Percentiles rank a stretch among this genome's conserved stretches.
phyloP scores from a whole-genome alignment of 192 early-diverging fungal genomes.

The Entophlyctis luteolus region DNA sequence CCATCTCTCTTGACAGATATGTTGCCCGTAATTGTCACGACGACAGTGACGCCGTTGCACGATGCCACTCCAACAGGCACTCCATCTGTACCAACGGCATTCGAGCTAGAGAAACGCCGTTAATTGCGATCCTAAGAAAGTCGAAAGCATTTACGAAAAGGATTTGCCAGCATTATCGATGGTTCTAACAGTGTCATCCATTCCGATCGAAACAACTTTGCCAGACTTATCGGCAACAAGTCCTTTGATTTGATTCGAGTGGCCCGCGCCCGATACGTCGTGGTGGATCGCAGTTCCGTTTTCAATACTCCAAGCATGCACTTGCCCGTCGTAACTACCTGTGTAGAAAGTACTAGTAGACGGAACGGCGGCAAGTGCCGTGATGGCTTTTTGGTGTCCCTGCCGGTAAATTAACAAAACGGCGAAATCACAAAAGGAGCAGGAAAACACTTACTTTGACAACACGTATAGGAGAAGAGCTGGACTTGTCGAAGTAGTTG shows the following conservation, averaged over 20 bases:
- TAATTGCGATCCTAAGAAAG: neutral
- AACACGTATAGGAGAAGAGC: constrained; percentile 43
- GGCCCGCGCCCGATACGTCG: constrained; percentile 59
- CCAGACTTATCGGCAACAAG: constrained; percentile 42
- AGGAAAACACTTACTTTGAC: constrained; percentile 43
- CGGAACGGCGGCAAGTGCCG: constrained; percentile 58
- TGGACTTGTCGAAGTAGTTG: constrained; percentile 71
- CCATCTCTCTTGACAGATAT: constrained; percentile 51
- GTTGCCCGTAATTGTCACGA: constrained; percentile 51
- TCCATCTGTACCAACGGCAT: constrained; percentile 35
- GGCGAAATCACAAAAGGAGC: neutral
- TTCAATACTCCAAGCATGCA: constrained; percentile 35
- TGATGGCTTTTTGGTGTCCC: constrained; percentile 84
- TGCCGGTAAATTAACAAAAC: constrained; percentile 20
- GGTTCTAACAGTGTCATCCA: constrained; percentile 68
- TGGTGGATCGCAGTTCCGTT: neutral
- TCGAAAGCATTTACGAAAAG: constrained; percentile 37
- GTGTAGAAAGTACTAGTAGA: constrained; percentile 67
- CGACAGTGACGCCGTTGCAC: constrained; percentile 44
- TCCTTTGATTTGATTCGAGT: constrained; percentile 72
- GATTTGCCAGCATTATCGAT: constrained; percentile 27
- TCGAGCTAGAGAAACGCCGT: neutral
- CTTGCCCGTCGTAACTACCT: constrained; percentile 89
- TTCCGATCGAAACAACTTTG: constrained; percentile 59
- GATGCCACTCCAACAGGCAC: constrained; percentile 57